Evolutionary conservation across 2,329 filamentous ascomycete species (phyloP).

Genomic region (Aspergillus sp.): DNA sequence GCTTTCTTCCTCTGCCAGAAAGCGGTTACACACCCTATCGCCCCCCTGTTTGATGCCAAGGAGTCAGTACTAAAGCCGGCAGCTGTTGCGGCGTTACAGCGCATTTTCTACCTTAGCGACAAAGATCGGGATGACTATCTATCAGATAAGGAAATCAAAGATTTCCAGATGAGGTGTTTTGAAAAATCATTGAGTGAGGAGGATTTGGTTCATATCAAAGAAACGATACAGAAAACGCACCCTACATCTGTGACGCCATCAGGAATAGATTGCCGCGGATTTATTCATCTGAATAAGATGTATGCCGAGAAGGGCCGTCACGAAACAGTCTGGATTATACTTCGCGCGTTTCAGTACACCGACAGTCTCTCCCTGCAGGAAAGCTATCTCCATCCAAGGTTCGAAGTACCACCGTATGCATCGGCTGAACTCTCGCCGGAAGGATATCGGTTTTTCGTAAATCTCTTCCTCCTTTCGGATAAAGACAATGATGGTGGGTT

Average conservation of each 20-base stretch:
- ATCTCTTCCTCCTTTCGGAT: conserved; percentile 91
- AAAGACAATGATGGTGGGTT: conserved; percentile 96
- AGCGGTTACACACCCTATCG: conserved; percentile 94
- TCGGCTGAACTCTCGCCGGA: conserved; percentile 92
- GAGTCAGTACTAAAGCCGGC: conserved; percentile 84
- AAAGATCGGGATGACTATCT: conserved; percentile 93
- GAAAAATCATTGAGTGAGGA: conserved; percentile 78
- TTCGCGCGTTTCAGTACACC: conserved; percentile 93
- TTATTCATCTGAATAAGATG: conserved; percentile 88
- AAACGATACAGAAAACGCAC: conserved; percentile 71
- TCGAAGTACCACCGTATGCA: conserved; percentile 88
- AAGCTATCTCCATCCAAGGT: conserved; percentile 85
- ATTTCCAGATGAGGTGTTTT: conserved; percentile 90
- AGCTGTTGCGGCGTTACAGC: conserved; percentile 78
- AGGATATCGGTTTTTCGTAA: conserved; percentile 96
- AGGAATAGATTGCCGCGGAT: conserved; percentile 80
- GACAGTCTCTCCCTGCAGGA: conserved; percentile 92
- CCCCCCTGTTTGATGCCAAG: conserved; percentile 94
- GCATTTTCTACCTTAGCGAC: conserved; percentile 94
- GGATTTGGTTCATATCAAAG: conserved; percentile 88
- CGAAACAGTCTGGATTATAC: conserved; percentile 96
- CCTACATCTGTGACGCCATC: conserved; percentile 62
- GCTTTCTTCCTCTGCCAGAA: conserved; percentile 98
- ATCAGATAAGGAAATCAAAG: conserved; percentile 84
- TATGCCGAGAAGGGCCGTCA: conserved; percentile 97